Evolutionary conservation across 108 stramenopile species (phyloP).

Genomic region (Cyclostephanos invisitatus): DNA sequence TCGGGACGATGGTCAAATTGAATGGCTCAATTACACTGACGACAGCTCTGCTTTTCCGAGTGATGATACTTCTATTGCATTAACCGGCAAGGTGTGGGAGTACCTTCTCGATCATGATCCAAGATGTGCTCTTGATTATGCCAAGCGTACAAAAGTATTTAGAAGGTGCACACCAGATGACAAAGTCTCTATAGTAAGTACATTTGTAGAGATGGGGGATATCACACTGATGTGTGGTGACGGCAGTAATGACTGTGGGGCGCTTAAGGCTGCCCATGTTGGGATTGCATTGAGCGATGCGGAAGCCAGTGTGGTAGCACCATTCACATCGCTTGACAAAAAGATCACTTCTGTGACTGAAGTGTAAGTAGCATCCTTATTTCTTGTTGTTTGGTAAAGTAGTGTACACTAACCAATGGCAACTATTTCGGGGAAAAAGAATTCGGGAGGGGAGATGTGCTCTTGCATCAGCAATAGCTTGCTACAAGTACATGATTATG

Average conservation of each 20-base stretch:
- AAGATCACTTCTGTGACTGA: constrained; percentile 49
- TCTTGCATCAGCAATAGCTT: constrained; percentile 58
- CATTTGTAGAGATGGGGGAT: constrained; percentile 57
- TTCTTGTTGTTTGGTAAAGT: not conserved
- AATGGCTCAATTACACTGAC: constrained; percentile 44
- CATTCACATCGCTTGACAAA: constrained; percentile 61
- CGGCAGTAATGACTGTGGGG: constrained; percentile 76
- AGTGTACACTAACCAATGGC: too few species aligned
- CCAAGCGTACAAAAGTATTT: constrained; percentile 49
- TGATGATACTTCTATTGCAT: constrained; percentile 42
- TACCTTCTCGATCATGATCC: constrained; percentile 35
- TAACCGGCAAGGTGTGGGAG: constrained; percentile 63
- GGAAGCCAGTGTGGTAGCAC: constrained; percentile 57
- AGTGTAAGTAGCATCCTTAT: constrained; percentile 16
- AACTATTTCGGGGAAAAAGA: not conserved
- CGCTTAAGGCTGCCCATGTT: constrained; percentile 66
- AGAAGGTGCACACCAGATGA: constrained; percentile 66
- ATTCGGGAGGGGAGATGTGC: constrained; percentile 69
- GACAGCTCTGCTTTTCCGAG: constrained; percentile 21
- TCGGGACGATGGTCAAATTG: constrained; percentile 22
- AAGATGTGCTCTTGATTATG: constrained; percentile 31
- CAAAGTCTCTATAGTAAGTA: constrained; percentile 61
- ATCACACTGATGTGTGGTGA: constrained; percentile 74
- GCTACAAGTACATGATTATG: constrained; percentile 73
- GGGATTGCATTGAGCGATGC: constrained; percentile 61